phyloP scores from a whole-genome alignment of 495 filamentous ascomycete species.

The Penicillium simplicissimum region DNA sequence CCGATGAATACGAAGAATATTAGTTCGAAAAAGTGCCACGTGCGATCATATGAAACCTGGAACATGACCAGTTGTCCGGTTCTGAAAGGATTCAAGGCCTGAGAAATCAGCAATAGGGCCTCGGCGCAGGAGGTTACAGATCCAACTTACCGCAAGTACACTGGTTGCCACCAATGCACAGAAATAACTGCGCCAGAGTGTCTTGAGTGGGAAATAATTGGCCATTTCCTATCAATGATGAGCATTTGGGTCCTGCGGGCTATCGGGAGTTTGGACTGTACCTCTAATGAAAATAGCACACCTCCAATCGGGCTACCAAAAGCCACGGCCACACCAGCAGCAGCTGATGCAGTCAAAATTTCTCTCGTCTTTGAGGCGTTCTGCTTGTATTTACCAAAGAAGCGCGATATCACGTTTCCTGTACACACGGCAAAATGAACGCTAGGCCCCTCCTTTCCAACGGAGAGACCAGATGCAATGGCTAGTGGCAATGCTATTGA shows the following conservation, averaged over 20 bases:
- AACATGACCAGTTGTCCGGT: slow-evolving; percentile 99
- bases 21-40: slow-evolving; percentile 97
- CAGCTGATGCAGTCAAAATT: slow-evolving; percentile 91
- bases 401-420: slow-evolving; percentile 91
- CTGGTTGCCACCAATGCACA: slow-evolving; percentile 96
- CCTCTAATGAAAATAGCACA: slow-evolving; percentile 92
- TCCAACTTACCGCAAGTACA: slow-evolving; percentile 67
- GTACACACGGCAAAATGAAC: slow-evolving; percentile 98
- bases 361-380: slow-evolving; percentile 96
- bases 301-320: slow-evolving; percentile 98
- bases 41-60: slow-evolving; percentile 91
- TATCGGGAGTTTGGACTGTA: slow-evolving; percentile 24
- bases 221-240: slow-evolving; percentile 74
- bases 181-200: slow-evolving; percentile 97
- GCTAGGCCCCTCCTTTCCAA: slow-evolving; percentile 96
- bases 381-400: slow-evolving; percentile 89
- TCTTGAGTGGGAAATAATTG: slow-evolving; percentile 96
- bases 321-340: slow-evolving; percentile 92
- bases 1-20: slow-evolving; percentile 91
- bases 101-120: slow-evolving; percentile 13
- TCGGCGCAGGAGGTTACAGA: not conserved
- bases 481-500: slow-evolving; percentile 87
- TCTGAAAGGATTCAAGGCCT: slow-evolving; percentile 94
- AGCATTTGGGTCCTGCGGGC: slow-evolving; percentile 9
- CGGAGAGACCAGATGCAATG: slow-evolving; percentile 91